A percentile compares a stretch with the other conserved stretches of the same genome.
Evolutionary conservation across 768 basidiomycete genomes (phyloP).

Genomic region (Mycena belliarum): DNA sequence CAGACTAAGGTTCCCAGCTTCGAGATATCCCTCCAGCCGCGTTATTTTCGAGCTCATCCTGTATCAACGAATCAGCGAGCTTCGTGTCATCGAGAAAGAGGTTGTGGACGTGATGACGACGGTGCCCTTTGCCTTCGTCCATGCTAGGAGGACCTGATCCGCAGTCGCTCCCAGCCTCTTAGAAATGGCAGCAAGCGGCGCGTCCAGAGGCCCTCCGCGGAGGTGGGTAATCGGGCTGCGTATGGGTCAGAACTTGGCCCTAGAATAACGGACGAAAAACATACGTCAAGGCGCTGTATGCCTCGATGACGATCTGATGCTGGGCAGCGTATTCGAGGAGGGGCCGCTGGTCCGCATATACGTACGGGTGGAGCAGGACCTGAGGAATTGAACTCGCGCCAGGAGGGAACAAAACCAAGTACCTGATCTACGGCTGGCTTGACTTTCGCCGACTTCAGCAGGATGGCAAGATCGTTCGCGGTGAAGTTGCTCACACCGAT

Average conservation of each 20-base stretch:
- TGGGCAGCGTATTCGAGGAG: conserved; percentile 49
- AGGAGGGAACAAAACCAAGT: neutral
- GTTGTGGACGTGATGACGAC: conserved; percentile 63
- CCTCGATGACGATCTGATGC: conserved; percentile 56
- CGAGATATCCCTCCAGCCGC: conserved; percentile 18
- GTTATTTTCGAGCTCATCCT: conserved; percentile 23
- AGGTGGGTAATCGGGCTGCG: conserved; percentile 56
- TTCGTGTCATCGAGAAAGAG: neutral
- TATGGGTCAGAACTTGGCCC: neutral
- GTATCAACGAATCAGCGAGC: neutral
- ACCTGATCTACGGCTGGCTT: conserved; percentile 73
- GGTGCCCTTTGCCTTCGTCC: conserved; percentile 68
- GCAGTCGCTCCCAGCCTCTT: conserved; percentile 54
- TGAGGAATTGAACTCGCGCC: neutral
- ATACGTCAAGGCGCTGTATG: conserved; percentile 55
- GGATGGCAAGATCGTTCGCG: conserved; percentile 48
- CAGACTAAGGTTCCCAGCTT: conserved; percentile 18
- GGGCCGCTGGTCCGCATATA: conserved; percentile 46
- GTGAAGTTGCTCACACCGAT: conserved; percentile 76
- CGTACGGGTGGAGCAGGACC: conserved; percentile 62
- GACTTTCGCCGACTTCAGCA: conserved; percentile 52
- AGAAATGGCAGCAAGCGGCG: conserved; percentile 52
- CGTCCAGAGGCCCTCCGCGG: conserved; percentile 68
- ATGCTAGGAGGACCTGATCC: conserved; percentile 67
- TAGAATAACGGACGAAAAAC: conserved; percentile 9